A percentile compares a stretch with the other conserved stretches of the same genome.
Conservation (phyloP, 2,329 filamentous ascomycete genomes). For the Aspergillus niger region DNA sequence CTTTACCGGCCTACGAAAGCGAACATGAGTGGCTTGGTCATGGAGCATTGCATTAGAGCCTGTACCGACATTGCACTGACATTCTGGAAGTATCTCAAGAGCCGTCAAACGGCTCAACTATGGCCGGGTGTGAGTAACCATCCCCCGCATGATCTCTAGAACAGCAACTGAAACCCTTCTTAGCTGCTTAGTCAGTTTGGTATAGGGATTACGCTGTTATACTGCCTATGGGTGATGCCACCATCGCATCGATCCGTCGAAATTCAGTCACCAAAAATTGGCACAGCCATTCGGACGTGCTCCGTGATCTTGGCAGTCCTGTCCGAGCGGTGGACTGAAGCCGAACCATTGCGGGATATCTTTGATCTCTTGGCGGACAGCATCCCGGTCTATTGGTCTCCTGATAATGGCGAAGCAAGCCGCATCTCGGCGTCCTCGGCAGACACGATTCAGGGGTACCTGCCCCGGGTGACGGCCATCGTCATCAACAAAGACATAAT, state of each 20-base stretch:
- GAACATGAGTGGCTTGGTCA: not conserved
- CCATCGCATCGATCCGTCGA: not conserved
- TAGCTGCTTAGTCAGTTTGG: conserved; percentile 5
- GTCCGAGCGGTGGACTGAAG: conserved; percentile 1
- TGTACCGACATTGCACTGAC: conserved; percentile 2
- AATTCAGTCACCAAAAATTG: not conserved
- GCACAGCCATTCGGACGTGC: not conserved
- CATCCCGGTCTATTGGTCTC: not conserved
- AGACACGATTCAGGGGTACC: not conserved
- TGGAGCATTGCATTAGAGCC: not conserved
- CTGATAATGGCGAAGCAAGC: not conserved
- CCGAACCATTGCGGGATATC: not conserved
- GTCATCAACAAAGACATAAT: conserved; percentile 6
- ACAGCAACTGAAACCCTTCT: not conserved
- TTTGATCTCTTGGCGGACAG: conserved; percentile 1
- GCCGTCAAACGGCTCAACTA: conserved; percentile 4
- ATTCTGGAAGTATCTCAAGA: conserved; percentile 4
- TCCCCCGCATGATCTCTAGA: not conserved
- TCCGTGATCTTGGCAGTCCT: conserved; percentile 1
- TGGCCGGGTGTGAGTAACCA: not conserved
- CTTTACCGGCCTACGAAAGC: not conserved
- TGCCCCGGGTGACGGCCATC: not conserved
- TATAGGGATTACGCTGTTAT: not conserved
- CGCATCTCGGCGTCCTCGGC: not conserved
- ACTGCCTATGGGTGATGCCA: not conserved